Evolutionary conservation across 139 green algal genomes (phyloP).

Genomic region (Chlamydomonas urium): DNA sequence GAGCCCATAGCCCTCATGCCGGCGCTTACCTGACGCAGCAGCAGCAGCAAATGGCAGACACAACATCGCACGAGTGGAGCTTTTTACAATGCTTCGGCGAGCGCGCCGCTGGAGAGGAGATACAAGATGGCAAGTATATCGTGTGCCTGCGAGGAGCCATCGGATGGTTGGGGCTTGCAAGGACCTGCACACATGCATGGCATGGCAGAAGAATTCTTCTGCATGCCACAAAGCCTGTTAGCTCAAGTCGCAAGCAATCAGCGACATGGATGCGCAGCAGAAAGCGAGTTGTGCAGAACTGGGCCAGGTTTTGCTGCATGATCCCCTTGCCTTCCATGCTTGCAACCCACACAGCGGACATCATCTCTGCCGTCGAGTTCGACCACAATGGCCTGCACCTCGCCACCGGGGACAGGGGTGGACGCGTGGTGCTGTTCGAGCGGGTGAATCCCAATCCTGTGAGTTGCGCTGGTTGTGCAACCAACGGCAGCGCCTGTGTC

Average conservation of each 20-base stretch:
- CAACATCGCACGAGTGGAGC: conserved; percentile 65
- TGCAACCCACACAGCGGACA: conserved; percentile 77
- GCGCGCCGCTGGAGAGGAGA: conserved; percentile 84
- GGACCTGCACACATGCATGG: background rate
- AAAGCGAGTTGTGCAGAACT: background rate
- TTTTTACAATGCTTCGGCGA: conserved; percentile 98
- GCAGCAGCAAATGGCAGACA: background rate
- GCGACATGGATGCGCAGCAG: too few relatives aligned
- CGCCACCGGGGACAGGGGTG: conserved; percentile 93
- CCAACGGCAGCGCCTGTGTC: background rate
- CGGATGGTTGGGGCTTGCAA: background rate
- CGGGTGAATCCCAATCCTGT: conserved; percentile 50
- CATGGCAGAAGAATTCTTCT: background rate
- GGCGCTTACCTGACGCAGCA: background rate
- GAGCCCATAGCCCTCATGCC: background rate
- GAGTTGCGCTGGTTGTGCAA: conserved; percentile 8
- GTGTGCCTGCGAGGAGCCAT: background rate
- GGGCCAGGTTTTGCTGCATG: background rate
- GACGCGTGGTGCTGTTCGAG: conserved; percentile 97
- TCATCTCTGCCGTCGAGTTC: conserved; percentile 99
- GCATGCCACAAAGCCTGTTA: too few relatives aligned
- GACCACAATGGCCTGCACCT: conserved; percentile 85
- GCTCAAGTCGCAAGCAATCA: too few relatives aligned
- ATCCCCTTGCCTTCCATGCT: background rate
- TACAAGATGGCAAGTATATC: conserved; percentile 80